These are phyloP conservation scores for Ceratobasidium sp. DNA, from an alignment of 1,284 basidiomycete species.

Conservation along the genomic window DNA sequence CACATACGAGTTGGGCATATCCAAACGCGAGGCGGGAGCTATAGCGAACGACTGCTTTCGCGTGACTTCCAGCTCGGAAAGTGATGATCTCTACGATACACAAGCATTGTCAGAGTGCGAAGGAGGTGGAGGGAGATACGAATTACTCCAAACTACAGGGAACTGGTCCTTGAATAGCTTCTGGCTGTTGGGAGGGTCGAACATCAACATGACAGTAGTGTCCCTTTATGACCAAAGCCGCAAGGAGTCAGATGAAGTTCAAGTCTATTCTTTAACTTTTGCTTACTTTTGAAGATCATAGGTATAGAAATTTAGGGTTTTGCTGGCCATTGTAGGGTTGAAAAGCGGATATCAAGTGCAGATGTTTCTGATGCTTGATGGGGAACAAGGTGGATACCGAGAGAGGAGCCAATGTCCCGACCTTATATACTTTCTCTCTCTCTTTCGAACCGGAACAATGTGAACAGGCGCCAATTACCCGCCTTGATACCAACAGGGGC, in stretches of 20 bases:
- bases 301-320: slow-evolving; percentile 10
- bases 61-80: slow-evolving; percentile 12
- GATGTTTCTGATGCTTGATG: no score
- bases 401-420: no score
- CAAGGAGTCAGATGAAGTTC: not conserved
- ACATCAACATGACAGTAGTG: slow-evolving; percentile 27
- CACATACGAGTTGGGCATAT: slow-evolving; percentile 11
- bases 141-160: slow-evolving; percentile 22
- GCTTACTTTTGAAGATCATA: slow-evolving; percentile 3
- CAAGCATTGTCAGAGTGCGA: not conserved
- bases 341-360: no score
- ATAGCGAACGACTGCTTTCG: slow-evolving; percentile 2
- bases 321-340: not conserved
- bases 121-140: not conserved
- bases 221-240: not conserved
- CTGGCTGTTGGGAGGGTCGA: slow-evolving; percentile 6
- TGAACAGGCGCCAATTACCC: no score
- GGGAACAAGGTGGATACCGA: not conserved
- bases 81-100: slow-evolving; percentile 8
- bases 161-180: slow-evolving; percentile 23
- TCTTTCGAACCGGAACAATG: no score
- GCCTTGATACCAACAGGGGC: no score
- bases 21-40: slow-evolving; percentile 14
- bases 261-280: not conserved
- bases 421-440: no score